A percentile compares a stretch with the other conserved stretches of the same genome.
Evolutionary conservation across 306 rosid species (phyloP).

Genomic region (Malus fusca): DNA sequence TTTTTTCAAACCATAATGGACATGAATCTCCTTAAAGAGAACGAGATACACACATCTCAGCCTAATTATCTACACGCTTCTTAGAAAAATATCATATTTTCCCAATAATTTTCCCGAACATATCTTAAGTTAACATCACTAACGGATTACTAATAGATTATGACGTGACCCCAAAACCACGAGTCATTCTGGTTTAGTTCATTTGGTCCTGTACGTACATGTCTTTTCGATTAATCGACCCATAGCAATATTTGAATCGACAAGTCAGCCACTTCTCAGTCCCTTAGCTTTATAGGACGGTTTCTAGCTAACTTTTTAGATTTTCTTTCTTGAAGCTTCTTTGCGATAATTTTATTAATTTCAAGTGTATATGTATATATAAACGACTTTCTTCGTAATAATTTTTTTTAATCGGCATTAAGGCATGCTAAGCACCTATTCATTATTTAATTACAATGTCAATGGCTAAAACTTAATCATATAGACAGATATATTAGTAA

Average conservation of each 20-base stretch:
- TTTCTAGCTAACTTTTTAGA: background rate
- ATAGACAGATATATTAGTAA: background rate
- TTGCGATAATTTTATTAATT: too few species aligned
- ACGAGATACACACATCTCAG: too few species aligned
- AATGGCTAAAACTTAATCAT: too few species aligned
- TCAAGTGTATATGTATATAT: too few species aligned
- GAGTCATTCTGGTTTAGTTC: background rate
- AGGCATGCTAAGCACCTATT: background rate
- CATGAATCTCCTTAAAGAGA: too few species aligned
- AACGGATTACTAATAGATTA: background rate
- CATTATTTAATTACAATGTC: background rate
- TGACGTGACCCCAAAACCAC: background rate
- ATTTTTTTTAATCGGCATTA: background rate
- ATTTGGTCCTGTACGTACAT: background rate
- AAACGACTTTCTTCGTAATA: too few species aligned
- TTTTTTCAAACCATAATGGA: too few species aligned
- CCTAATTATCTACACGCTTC: too few species aligned
- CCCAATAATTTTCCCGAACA: too few species aligned
- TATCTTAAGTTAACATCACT: background rate
- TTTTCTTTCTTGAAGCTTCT: background rate
- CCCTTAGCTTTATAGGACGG: background rate
- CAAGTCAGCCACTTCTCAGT: background rate
- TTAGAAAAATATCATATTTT: too few species aligned
- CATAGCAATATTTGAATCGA: background rate
- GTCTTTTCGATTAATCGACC: background rate